Base-by-base conservation (phyloP, 768 basidiomycete species). In the Hydnum rufescens region DNA sequence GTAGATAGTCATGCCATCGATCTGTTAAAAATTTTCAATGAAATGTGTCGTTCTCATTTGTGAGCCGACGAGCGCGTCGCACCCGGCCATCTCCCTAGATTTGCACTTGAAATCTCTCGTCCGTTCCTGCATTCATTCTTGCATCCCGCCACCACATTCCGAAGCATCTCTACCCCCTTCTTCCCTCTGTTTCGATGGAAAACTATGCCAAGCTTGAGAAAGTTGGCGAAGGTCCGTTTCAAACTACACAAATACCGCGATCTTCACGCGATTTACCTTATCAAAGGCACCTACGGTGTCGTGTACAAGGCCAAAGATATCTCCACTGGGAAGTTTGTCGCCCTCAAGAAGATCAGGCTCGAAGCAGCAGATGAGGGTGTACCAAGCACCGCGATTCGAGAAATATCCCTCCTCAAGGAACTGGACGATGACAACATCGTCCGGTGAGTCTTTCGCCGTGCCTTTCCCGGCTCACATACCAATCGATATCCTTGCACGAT, bases 331-430 rank as follows among this genome's bases (percentile, higher is more conserved):
- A 67, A 77, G 59, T 78, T 96, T 58, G 95, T 99, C 49, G 95
- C 95, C 23, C 71, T 97, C 58, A 99, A 99, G 78, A 99, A 99
- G 74, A 97, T 99, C 63, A 71, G 95, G 36, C 77, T 99, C 26
- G 95, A 97, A 64, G 89, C 90, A 18, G 95, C 97, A 66, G 95
- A 99, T 62, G 95, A 99, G 65, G 95, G 95, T 46, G 95, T 99
- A 22, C 95, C 95, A 5, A 87, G 83, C 57, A 99, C 95, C 3
- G 92, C 93, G 52, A 99, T 99, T 61, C 77, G 95, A 50, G 95
- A 99, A 71, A 99, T 99, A 66, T 89, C 86, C 68, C 67, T 99
- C 56, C 68, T 99, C 59, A 99, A 97, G 66, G 95, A 99, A 64
- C 74, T 99, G 60, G 87, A 85, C 64, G 85, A 97, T 64, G 86